These are phyloP conservation scores for Fusarium sp. DNA, from an alignment of 2,329 filamentous ascomycete species.

Conservation along the genomic window DNA sequence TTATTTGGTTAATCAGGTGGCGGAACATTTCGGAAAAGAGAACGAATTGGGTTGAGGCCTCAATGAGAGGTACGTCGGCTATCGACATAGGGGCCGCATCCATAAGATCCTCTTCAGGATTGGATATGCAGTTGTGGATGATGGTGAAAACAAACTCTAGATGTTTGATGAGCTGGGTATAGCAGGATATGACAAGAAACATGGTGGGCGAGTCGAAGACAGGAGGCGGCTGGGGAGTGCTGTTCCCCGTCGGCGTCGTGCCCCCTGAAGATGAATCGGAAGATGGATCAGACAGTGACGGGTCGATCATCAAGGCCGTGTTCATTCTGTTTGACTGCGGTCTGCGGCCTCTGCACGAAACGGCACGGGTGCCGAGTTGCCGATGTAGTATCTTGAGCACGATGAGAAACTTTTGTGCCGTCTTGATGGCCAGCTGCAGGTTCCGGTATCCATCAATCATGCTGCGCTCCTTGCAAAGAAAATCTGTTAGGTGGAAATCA, in stretches of 20 bases:
- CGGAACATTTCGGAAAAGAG: constrained; percentile 45
- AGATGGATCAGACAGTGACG: neutral
- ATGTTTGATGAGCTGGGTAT: constrained; percentile 43
- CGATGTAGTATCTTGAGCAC: constrained; percentile 43
- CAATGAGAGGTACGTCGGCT: constrained; percentile 41
- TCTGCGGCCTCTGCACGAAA: constrained; percentile 5
- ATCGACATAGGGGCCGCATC: constrained; percentile 39
- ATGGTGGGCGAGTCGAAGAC: constrained; percentile 44
- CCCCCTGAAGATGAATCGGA: constrained; percentile 12
- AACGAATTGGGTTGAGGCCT: constrained; percentile 44
- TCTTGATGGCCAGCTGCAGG: constrained; percentile 36
- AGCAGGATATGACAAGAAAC: constrained; percentile 48
- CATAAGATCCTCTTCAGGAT: constrained; percentile 24
- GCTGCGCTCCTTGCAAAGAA: constrained; percentile 27
- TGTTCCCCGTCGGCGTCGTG: constrained; percentile 8
- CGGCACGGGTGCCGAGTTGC: constrained; percentile 31
- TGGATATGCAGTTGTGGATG: constrained; percentile 29
- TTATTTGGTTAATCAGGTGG: constrained; percentile 44
- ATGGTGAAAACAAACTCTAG: constrained; percentile 42
- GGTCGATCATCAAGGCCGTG: constrained; percentile 14
- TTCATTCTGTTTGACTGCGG: constrained; percentile 17
- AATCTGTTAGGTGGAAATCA: constrained; percentile 17
- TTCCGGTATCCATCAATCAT: constrained; percentile 37
- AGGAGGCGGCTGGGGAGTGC: constrained; percentile 13
- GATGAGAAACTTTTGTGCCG: constrained; percentile 44